Percentiles rank a stretch among this genome's conserved stretches.
Evolutionary conservation across 768 basidiomycete species (phyloP).

Genomic region (Paxillus rubicundulus): DNA sequence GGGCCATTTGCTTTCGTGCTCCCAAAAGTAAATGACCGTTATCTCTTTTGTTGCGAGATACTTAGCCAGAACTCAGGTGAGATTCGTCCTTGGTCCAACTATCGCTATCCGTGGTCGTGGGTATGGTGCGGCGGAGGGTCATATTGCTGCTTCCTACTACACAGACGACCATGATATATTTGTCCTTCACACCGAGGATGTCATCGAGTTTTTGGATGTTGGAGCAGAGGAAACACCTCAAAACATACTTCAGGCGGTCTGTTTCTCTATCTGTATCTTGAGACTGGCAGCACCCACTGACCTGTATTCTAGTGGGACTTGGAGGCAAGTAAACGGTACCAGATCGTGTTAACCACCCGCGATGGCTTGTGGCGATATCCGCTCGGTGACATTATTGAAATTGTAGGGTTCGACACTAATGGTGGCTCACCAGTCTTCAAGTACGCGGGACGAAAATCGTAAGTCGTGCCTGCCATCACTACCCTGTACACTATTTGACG

Average conservation of each 20-base stretch:
- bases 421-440: slow-evolving; percentile 19
- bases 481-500: neutral
- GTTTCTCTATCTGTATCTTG: neutral
- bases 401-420: slow-evolving; percentile 16
- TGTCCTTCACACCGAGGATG: neutral
- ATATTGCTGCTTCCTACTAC: neutral
- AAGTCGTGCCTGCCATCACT: neutral
- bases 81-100: slow-evolving; percentile 5
- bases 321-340: slow-evolving; percentile 13
- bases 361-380: slow-evolving; percentile 24
- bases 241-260: slow-evolving; percentile 14
- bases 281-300: slow-evolving; percentile 5
- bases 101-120: neutral
- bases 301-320: slow-evolving; percentile 15
- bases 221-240: slow-evolving; percentile 6
- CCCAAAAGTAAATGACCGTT: slow-evolving; percentile 2
- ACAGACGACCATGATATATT: slow-evolving; percentile 8
- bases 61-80: neutral
- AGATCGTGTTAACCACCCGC: slow-evolving; percentile 16
- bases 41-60: neutral
- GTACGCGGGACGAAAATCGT: slow-evolving; percentile 15
- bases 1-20: neutral
- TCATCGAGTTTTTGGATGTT: slow-evolving; percentile 18
- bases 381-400: slow-evolving; percentile 20
- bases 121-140: slow-evolving; percentile 13